Evolutionary conservation across 176 grass and related monocot species (phyloP).

Genomic region (Hordeum marinum): DNA sequence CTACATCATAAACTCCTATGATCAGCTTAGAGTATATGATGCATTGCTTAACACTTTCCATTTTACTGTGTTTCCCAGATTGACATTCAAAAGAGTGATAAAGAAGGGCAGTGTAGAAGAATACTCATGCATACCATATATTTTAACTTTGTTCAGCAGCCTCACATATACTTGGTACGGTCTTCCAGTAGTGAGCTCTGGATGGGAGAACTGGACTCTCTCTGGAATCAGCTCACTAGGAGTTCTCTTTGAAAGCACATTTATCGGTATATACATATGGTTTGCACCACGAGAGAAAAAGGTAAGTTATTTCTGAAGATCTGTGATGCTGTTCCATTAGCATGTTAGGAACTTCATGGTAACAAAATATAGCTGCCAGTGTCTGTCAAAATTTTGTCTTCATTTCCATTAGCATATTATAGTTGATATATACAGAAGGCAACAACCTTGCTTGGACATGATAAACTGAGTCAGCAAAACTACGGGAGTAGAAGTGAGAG

Average conservation of each 20-base stretch:
- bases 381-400: background rate
- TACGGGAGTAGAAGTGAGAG: background rate
- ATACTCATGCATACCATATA: slow-evolving; percentile 69
- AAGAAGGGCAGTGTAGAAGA: slow-evolving; percentile 60
- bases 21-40: background rate
- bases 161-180: slow-evolving; percentile 70
- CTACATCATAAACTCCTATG: background rate
- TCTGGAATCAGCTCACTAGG: slow-evolving; percentile 44
- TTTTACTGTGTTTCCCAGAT: slow-evolving; percentile 33
- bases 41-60: background rate
- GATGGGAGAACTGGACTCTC: slow-evolving; percentile 64
- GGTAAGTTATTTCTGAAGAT: slow-evolving; percentile 18
- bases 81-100: slow-evolving; percentile 68
- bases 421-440: background rate
- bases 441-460: background rate
- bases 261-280: slow-evolving; percentile 62
- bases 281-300: slow-evolving; percentile 61
- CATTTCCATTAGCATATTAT: background rate
- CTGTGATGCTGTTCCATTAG: background rate
- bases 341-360: background rate
- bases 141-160: slow-evolving; percentile 47
- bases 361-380: background rate
- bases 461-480: background rate
- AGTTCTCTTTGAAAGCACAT: slow-evolving; percentile 45
- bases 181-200: slow-evolving; percentile 53